These are phyloP conservation scores for Jacaranda mimosifolia DNA, from an alignment of 257 asterid species.

Conservation along the genomic window DNA sequence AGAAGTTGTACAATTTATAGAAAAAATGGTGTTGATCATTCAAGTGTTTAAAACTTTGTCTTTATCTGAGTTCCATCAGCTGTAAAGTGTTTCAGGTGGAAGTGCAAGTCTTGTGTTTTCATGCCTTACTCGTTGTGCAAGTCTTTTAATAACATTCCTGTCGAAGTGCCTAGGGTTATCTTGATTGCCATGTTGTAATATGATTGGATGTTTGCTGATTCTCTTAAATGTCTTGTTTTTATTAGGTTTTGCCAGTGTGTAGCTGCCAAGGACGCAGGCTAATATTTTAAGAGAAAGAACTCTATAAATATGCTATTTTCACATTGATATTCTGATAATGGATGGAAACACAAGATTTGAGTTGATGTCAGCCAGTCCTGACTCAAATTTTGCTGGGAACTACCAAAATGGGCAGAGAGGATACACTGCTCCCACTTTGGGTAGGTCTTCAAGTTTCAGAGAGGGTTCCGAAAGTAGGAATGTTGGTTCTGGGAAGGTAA, in stretches of 20 bases:
- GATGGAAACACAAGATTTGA: constrained; percentile 86
- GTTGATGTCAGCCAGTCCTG: constrained; percentile 76
- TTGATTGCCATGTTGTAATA: not conserved
- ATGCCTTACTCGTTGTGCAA: not conserved
- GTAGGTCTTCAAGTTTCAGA: constrained; percentile 83
- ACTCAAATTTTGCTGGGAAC: constrained; percentile 68
- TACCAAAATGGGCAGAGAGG: constrained; percentile 76
- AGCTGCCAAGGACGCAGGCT: constrained; percentile 36
- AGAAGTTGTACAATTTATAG: constrained; percentile 10
- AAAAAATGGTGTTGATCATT: not conserved
- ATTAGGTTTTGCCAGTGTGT: constrained; percentile 40
- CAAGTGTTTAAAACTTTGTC: not conserved
- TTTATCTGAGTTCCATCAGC: not conserved
- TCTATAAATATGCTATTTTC: constrained; percentile 49
- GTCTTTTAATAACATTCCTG: not conserved
- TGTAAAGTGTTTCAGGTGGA: constrained; percentile 4
- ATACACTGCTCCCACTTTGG: constrained; percentile 68
- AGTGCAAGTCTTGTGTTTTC: not conserved
- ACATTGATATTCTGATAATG: constrained; percentile 61
- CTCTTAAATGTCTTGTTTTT: constrained; percentile 28
- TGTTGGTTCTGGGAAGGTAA: constrained; percentile 67
- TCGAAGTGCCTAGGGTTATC: constrained; percentile 19
- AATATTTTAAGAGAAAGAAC: constrained; percentile 33
- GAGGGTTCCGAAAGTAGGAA: constrained; percentile 74
- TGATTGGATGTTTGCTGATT: constrained; percentile 31